Evolutionary conservation across 345 rosid species (phyloP), one percentile per base, ranked within the genome.

Genomic region (Lagerstroemia speciosa): DNA sequence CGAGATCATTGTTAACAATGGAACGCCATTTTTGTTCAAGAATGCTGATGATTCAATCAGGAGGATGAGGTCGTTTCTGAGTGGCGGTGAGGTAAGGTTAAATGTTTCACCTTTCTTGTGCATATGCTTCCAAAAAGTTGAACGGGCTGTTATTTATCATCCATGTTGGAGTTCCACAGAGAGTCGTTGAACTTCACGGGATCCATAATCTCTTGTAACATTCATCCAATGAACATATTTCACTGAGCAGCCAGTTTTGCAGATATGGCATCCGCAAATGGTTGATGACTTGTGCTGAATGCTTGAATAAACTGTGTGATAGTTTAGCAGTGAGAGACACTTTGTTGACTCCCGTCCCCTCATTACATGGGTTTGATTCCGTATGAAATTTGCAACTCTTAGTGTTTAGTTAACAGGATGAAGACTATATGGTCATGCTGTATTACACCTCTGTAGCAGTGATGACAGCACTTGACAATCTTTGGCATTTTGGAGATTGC

Each of bases 21-120:
- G 81, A 63, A 69, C 70, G 62, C 95, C 98, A 0, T 83, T 78
- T 69, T 72, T 89, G 75, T 94, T 94, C 71, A 83, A 67, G 76
- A 81, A 78, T 33, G 85, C 80, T 14, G 79, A 85, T 20, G 90
- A 82, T 41, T 85, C 97, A 2, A 69, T 75, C 17, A 78, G 79
- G 70, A 87, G 78, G 82, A 77, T 94, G 92, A 77, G 73, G 57
- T 72, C 81, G 70, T 87, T 86, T 67, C n/a, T 88, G 63, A 65
- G 10, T 3, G 72, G 68, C 33, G 77, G 60, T 16, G 75, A 72
- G 60, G 68, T 45, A 66, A 73, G 68, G 64, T 89, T 86, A 66
- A 78, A 86, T 24, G 20, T 34, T 32, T 33, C 50, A 38, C 17
- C 45, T 36, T 19, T 11, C 8, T 30, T 68, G 22, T 33, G 58